A percentile compares a stretch with the other conserved stretches of the same genome.
Evolutionary conservation across 495 filamentous ascomycete genomes (phyloP).

Genomic region (Penicillium odoratum): DNA sequence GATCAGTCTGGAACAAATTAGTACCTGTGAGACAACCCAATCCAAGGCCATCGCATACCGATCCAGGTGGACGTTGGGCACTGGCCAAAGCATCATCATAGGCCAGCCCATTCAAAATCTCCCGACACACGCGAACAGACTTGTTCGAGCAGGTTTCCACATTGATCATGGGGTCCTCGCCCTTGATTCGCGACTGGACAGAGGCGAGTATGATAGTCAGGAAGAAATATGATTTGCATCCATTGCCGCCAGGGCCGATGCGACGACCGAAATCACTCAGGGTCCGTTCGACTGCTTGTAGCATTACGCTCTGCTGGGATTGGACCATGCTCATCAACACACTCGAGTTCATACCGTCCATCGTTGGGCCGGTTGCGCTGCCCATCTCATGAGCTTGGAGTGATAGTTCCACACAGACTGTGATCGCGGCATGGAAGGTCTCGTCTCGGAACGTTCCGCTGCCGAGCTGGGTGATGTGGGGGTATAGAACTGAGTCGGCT

Average conservation of each 20-base stretch:
- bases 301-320: conserved; percentile 40
- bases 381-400: conserved; percentile 34
- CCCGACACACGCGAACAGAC: conserved; percentile 27
- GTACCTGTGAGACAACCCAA: background rate
- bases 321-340: conserved; percentile 37
- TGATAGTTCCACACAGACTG: conserved; percentile 39
- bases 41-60: conserved; percentile 13
- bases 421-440: conserved; percentile 39
- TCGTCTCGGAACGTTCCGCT: conserved; percentile 43
- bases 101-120: conserved; percentile 26
- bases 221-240: conserved; percentile 39
- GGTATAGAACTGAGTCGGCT: conserved; percentile 19
- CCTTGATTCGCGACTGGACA: conserved; percentile 38
- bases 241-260: conserved; percentile 30
- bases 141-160: conserved; percentile 29
- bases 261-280: conserved; percentile 34
- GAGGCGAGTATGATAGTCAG: conserved; percentile 34
- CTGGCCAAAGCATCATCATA: conserved; percentile 26
- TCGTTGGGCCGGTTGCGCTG: conserved; percentile 9
- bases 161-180: conserved; percentile 32
- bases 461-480: conserved; percentile 36
- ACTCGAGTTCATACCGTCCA: conserved; percentile 26
- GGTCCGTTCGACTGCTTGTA: conserved; percentile 36
- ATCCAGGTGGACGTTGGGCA: conserved; percentile 12
- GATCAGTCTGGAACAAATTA: conserved; percentile 8